A percentile compares a stretch with the other conserved stretches of the same genome.
Evolutionary conservation across 257 asterid genomes (phyloP).

Genomic region (Primulina huaijiensis): DNA sequence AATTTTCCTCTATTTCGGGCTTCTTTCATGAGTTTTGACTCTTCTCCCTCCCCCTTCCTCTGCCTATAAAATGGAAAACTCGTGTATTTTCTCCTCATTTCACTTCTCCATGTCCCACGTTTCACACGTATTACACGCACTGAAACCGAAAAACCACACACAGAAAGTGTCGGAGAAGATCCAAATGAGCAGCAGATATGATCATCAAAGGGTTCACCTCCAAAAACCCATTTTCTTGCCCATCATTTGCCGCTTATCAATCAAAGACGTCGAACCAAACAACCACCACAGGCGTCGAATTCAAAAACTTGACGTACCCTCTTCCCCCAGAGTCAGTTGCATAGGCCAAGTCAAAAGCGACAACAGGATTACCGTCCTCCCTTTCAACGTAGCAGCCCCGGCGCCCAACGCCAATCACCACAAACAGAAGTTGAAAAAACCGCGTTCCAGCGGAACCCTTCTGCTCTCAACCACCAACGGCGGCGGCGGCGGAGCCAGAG

Average conservation of each 20-base stretch:
- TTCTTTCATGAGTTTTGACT: neutral
- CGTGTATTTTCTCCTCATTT: neutral
- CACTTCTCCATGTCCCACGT: neutral
- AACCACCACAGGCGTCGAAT: constrained; percentile 20
- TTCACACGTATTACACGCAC: neutral
- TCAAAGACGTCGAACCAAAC: constrained; percentile 32
- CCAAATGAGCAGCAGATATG: constrained; percentile 31
- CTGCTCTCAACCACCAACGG: too few species aligned
- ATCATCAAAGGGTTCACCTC: constrained; percentile 23
- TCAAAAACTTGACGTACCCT: constrained; percentile 33
- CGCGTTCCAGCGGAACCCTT: constrained; percentile 27
- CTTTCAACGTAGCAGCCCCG: constrained; percentile 7
- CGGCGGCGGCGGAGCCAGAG: neutral
- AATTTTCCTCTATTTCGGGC: too few species aligned
- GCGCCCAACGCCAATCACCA: constrained; percentile 14
- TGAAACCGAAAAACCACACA: neutral
- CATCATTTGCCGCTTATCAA: constrained; percentile 37
- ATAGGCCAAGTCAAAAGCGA: constrained; percentile 46
- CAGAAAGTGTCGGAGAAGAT: too few species aligned
- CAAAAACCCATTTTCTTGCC: constrained; percentile 37
- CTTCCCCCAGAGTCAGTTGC: constrained; percentile 52
- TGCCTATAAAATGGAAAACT: neutral
- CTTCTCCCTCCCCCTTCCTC: neutral
- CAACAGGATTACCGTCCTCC: constrained; percentile 29
- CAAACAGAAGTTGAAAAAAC: constrained; percentile 32